Evolutionary conservation across 164 flowering plant species (phyloP), one percentile per base, ranked within the genome.

Genomic region (Vitis cinerea): DNA sequence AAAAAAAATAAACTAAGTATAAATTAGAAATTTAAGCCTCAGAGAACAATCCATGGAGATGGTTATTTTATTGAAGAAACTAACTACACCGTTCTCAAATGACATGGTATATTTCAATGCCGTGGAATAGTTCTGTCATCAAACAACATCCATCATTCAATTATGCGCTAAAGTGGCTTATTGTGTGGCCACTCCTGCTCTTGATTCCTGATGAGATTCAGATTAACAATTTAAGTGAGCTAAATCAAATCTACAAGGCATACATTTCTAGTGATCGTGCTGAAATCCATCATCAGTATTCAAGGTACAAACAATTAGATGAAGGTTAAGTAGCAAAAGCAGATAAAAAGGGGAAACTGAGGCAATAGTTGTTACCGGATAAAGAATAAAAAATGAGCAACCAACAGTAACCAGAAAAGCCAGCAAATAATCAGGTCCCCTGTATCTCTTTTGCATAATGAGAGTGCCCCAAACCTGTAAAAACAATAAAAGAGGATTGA

Each of bases 381-480:
- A 91, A 61, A 93, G 69, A 75, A 95, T 88, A 77, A 95, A 95
- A 63, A 95, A 62, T 16, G 97, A 83, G 73, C 99, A 91, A 9
- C 99, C 99, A 37, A 95, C 9, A 13, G 95, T 95, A 71, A 95
- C 99, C 19, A 93, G 76, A 72, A 90, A 81, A 64, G 98, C 92
- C 51, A 92, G 64, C 48, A 91, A 56, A 80, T 93, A 95, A 80
- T 95, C 99, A 54, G 54, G 83, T 50, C 90, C 88, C 72, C 71
- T 82, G 78, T 93, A 95, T 76, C 68, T 87, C 84, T 93, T 95
- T 72, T 91, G 98, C 99, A 95, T 93, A 52, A 95, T 95, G 52
- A 87, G 0, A 50, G 95, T 87, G 61, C 99, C 88, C 99, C 99
- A 95, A 1, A 93, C 80, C 99, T 95, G 88, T 74, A 78, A 13